Percentiles rank a stretch among this genome's conserved stretches.
phyloP scores from a whole-genome alignment of 1,284 basidiomycete genomes.

The Puccinia novopanici region DNA sequence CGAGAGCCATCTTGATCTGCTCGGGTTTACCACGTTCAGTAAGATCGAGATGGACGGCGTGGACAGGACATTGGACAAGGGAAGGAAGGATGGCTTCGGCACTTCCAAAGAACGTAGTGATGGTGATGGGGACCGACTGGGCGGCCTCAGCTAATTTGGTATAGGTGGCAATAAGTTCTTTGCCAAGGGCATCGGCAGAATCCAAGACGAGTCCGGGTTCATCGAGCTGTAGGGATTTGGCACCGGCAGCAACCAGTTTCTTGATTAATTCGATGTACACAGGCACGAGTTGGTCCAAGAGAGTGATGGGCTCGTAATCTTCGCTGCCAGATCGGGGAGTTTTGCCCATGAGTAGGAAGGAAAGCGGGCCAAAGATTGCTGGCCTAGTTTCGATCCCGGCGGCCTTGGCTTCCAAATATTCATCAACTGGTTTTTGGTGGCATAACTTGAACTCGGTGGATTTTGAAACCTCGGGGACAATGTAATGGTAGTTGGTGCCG shows the following conservation, averaged over 20 bases:
- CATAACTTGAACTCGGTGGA: conserved; percentile 90
- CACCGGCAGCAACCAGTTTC: conserved; percentile 90
- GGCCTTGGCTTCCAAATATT: conserved; percentile 92
- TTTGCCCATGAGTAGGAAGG: conserved; percentile 93
- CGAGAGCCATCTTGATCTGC: conserved; percentile 82
- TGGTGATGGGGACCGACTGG: conserved; percentile 75
- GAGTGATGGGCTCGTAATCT: conserved; percentile 85
- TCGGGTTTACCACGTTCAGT: conserved; percentile 71
- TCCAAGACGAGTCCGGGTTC: conserved; percentile 96
- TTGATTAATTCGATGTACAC: conserved; percentile 88
- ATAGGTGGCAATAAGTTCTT: conserved; percentile 81
- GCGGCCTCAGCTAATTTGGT: conserved; percentile 76
- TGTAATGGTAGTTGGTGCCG: conserved; percentile 99
- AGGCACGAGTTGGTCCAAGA: conserved; percentile 85
- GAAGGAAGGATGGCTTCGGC: conserved; percentile 89
- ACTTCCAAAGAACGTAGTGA: conserved; percentile 80
- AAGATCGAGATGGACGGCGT: conserved; percentile 94
- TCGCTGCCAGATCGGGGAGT: conserved; percentile 79
- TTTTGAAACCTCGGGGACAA: conserved; percentile 94
- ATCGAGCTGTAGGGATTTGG: conserved; percentile 91
- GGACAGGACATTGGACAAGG: conserved; percentile 87
- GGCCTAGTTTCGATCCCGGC: conserved; percentile 89
- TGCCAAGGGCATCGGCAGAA: conserved; percentile 74
- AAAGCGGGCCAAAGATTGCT: conserved; percentile 91
- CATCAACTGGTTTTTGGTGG: conserved; percentile 73